Evolutionary conservation across 441 rosid genomes (phyloP), one percentile per base, ranked within the genome.

Genomic region (Iberis amara): DNA sequence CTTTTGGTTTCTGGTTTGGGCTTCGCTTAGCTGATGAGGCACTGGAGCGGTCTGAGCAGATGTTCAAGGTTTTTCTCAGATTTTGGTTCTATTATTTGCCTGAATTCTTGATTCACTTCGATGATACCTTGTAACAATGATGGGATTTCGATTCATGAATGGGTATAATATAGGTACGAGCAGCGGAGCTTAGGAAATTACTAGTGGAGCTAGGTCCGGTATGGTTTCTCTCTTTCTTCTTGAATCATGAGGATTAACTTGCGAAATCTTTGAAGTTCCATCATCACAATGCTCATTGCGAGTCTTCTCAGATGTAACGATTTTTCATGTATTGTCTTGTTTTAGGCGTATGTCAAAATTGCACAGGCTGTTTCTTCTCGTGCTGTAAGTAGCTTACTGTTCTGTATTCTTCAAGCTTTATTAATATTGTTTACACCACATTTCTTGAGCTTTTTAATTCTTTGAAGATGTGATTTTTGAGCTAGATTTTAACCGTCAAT

Each of bases 281-380:
- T 11, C 13, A 12, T 44, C 39, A 30, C 33, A 44, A 39, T 52
- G 35, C 43, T 49, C 40, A 36, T 8, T 31, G 49, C 11, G 5
- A 55, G 18, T 49, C 39, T 61, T 54, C 8, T 51, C 26, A 31
- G n/a, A 7, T 30, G 21, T 46, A 15, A 39, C 50, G 42, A 32
- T 39, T 3, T 47, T 35, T 44, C 14, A 26, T 64, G 8, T 49
- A 7, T 30, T 54, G 45, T 47, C 31, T 30, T 39, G 62, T 62
- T 64, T 36, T 79, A 90, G 96, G 97, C 97, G 28, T 90, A 84
- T 38, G 4, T 85, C 57, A 90, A 90, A 74, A 76, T 86, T 62
- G 97, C 94, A 45, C 97, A 90, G 76, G 97, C 96, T 56, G 75
- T 86, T 65, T 86, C 97, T 4, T 86, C 96, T 66, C 78, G 96